Evolutionary conservation across 768 basidiomycete genomes (phyloP).

Genomic region (Collybiopsis luxurians): DNA sequence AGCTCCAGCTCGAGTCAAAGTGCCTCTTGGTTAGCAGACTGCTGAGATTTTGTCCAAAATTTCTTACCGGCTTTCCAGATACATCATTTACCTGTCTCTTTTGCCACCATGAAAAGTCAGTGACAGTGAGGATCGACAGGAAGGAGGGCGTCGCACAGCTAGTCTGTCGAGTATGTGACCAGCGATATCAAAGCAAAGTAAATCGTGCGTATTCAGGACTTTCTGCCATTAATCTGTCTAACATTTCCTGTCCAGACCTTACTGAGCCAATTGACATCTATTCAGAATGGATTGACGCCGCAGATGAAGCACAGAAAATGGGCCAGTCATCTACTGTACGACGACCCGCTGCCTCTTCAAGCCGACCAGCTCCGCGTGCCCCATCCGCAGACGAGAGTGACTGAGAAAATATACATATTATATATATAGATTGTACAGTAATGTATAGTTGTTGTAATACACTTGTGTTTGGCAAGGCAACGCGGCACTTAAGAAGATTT

Average conservation of each 20-base stretch:
- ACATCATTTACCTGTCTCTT: slow-evolving; percentile 84
- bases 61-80: slow-evolving; percentile 40
- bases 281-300: slow-evolving; percentile 90
- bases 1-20: slow-evolving; percentile 59
- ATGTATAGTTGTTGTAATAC: neutral
- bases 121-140: slow-evolving; percentile 79
- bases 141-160: slow-evolving; percentile 83
- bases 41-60: neutral
- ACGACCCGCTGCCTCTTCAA: slow-evolving; percentile 57
- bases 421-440: neutral
- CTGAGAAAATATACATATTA: slow-evolving; percentile 25
- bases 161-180: slow-evolving; percentile 82
- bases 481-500: slow-evolving; percentile 23
- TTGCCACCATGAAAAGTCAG: slow-evolving; percentile 88
- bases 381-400: slow-evolving; percentile 46
- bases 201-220: slow-evolving; percentile 58
- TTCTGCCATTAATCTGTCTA: slow-evolving; percentile 7
- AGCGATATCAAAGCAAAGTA: slow-evolving; percentile 83
- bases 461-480: slow-evolving; percentile 8
- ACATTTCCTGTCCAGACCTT: slow-evolving; percentile 49
- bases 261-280: slow-evolving; percentile 89
- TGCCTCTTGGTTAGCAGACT: slow-evolving; percentile 62
- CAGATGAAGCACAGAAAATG: slow-evolving; percentile 73
- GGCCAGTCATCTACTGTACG: slow-evolving; percentile 40
- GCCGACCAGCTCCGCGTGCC: slow-evolving; percentile 40